Evolutionary conservation across 2,329 filamentous ascomycete species (phyloP).

Genomic region (Fusarium luffae): DNA sequence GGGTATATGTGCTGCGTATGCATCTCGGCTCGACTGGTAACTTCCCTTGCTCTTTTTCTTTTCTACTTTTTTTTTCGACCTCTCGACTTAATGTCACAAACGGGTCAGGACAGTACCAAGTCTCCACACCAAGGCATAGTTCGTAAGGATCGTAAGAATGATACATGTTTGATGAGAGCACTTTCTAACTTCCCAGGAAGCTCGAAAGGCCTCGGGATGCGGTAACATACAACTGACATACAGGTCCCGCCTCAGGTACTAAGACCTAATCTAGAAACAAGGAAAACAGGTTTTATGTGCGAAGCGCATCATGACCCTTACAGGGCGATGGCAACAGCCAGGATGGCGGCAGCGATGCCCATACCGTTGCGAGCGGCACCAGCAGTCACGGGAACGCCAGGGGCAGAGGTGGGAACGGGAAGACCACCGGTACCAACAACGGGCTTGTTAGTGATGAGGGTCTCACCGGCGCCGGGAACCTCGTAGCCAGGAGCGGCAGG

Average conservation of each 20-base stretch:
- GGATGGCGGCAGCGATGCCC: conserved; percentile 58
- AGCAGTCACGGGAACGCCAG: conserved; percentile 53
- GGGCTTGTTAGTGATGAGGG: conserved; percentile 44
- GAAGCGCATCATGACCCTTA: conserved; percentile 51
- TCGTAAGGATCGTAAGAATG: conserved; percentile 71
- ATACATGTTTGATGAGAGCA: conserved; percentile 48
- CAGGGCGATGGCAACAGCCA: conserved; percentile 59
- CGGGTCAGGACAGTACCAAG: conserved; percentile 34
- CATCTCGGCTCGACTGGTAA: conserved; percentile 44
- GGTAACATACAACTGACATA: conserved; percentile 42
- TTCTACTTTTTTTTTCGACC: conserved; percentile 39
- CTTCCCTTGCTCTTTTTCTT: conserved; percentile 41
- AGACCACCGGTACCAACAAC: conserved; percentile 49
- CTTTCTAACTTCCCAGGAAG: conserved; percentile 34
- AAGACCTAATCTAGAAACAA: conserved; percentile 45
- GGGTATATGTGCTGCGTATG: conserved; percentile 48
- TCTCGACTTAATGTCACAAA: conserved; percentile 26
- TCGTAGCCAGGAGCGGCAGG: conserved; percentile 34
- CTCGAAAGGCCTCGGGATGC: conserved; percentile 29
- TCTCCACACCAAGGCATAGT: conserved; percentile 49
- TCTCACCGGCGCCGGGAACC: conserved; percentile 29
- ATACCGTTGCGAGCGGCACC: conserved; percentile 57
- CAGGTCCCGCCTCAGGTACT: conserved; percentile 43
- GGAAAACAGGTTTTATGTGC: conserved; percentile 40
- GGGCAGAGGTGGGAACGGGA: conserved; percentile 50